Percentiles rank a stretch among this genome's conserved stretches.
Evolutionary conservation across 2,329 filamentous ascomycete genomes (phyloP).

Genomic region (Penicillium freii): DNA sequence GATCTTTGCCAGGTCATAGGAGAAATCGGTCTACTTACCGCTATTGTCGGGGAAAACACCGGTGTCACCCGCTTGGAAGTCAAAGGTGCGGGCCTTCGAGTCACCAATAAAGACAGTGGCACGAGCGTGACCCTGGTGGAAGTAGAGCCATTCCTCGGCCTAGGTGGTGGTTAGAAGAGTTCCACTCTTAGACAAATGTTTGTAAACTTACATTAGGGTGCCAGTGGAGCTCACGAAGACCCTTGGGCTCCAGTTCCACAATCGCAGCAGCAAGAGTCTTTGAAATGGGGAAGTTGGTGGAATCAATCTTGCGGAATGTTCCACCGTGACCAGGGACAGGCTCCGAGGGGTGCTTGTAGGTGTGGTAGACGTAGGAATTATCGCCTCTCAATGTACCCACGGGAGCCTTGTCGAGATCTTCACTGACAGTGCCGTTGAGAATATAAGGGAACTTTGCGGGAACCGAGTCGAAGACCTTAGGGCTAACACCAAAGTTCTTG

Average conservation of each 20-base stretch:
- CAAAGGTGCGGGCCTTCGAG: constrained; percentile 62
- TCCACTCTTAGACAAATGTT: not conserved
- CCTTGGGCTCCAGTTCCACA: constrained; percentile 62
- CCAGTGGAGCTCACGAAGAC: constrained; percentile 67
- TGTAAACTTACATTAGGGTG: constrained; percentile 59
- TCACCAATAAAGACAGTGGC: constrained; percentile 66
- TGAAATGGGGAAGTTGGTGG: constrained; percentile 64
- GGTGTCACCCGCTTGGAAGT: constrained; percentile 66
- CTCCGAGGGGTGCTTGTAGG: constrained; percentile 56
- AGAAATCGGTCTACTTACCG: constrained; percentile 24
- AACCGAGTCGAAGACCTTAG: constrained; percentile 58
- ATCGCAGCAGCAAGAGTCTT: constrained; percentile 66
- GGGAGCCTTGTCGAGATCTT: constrained; percentile 43
- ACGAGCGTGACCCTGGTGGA: constrained; percentile 60
- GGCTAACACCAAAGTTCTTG: constrained; percentile 66
- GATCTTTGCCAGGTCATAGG: not conserved
- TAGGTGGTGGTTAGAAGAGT: constrained; percentile 24
- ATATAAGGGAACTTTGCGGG: constrained; percentile 63
- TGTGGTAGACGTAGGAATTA: constrained; percentile 62
- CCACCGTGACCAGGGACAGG: constrained; percentile 62
- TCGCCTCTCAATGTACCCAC: constrained; percentile 55
- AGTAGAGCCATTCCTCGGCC: constrained; percentile 71
- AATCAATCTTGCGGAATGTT: constrained; percentile 63
- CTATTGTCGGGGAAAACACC: constrained; percentile 66
- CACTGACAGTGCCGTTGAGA: constrained; percentile 54